Evolutionary conservation across 2,329 filamentous ascomycete species (phyloP).

Genomic region (Botrytis cinerea): DNA sequence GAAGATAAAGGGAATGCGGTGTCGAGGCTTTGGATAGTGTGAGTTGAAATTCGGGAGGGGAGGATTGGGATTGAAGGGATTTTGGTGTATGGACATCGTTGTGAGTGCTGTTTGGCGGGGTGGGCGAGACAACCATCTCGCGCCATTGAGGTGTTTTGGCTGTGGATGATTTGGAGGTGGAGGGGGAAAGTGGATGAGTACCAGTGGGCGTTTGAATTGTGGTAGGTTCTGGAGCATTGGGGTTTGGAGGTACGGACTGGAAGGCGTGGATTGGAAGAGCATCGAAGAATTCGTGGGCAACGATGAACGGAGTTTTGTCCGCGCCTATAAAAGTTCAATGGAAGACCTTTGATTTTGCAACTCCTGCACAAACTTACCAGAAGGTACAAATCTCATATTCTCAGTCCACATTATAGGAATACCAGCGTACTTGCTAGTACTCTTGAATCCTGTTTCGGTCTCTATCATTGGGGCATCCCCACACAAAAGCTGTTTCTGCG

Average conservation of each 20-base stretch:
- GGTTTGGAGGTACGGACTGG: conserved; percentile 63
- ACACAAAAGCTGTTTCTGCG: conserved; percentile 82
- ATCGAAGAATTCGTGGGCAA: conserved; percentile 98
- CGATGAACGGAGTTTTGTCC: conserved; percentile 81
- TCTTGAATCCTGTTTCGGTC: conserved; percentile 71
- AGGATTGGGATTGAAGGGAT: conserved; percentile 50
- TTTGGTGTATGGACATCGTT: conserved; percentile 56
- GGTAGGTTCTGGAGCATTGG: conserved; percentile 43
- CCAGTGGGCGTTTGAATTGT: conserved; percentile 47
- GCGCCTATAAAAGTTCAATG: conserved; percentile 48
- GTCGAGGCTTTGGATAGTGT: conserved; percentile 74
- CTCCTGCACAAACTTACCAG: conserved; percentile 25
- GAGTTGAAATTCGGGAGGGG: conserved; percentile 82
- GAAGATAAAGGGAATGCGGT: conserved; percentile 81
- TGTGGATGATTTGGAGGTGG: conserved; percentile 31
- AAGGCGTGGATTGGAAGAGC: conserved; percentile 96
- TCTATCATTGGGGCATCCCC: conserved; percentile 69
- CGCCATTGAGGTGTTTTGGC: conserved; percentile 67
- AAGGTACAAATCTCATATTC: conserved; percentile 45
- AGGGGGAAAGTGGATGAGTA: conserved; percentile 45
- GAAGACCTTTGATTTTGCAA: background rate
- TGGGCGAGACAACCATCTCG: conserved; percentile 75
- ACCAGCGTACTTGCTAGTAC: conserved; percentile 72
- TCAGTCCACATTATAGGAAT: conserved; percentile 88
- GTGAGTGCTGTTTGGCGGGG: conserved; percentile 56